A percentile compares a stretch with the other conserved stretches of the same genome.
Conservation (phyloP, 345 rosid species). For the Rhizophora mangle region DNA sequence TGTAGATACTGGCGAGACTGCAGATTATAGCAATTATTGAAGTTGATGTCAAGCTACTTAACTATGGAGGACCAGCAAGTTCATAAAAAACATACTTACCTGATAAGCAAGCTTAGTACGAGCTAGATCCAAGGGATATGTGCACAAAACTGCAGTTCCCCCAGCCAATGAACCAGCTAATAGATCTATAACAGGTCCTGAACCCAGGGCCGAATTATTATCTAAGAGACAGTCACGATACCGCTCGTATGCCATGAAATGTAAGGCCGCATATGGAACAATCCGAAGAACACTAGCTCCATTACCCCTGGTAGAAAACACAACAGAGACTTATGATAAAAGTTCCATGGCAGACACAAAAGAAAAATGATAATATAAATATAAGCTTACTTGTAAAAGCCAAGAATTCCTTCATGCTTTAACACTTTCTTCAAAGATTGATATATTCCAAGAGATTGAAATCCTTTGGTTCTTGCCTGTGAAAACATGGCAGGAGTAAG, state of each 20-base stretch:
- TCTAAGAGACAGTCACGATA: slow-evolving; percentile 86
- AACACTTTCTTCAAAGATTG: slow-evolving; percentile 69
- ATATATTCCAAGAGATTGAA: slow-evolving; percentile 68
- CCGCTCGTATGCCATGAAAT: slow-evolving; percentile 91
- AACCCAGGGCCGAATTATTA: slow-evolving; percentile 61
- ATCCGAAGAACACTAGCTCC: slow-evolving; percentile 96
- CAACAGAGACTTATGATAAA: slow-evolving; percentile 17
- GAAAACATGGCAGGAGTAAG: slow-evolving; percentile 6
- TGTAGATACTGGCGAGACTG: too few relatives aligned
- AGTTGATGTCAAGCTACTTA: too few relatives aligned
- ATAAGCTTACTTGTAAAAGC: slow-evolving; percentile 73
- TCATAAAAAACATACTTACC: slow-evolving; percentile 30
- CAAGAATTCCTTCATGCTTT: slow-evolving; percentile 76
- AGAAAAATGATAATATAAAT: slow-evolving; percentile 6
- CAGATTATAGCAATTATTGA: too few relatives aligned
- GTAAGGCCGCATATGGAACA: slow-evolving; percentile 93
- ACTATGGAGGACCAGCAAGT: too few relatives aligned
- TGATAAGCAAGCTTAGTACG: slow-evolving; percentile 98
- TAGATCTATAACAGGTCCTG: slow-evolving; percentile 87
- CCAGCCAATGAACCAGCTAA: slow-evolving; percentile 95
- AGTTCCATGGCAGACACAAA: not conserved
- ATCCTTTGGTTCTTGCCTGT: slow-evolving; percentile 84
- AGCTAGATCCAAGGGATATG: slow-evolving; percentile 92
- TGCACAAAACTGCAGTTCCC: slow-evolving; percentile 95
- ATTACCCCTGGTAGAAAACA: slow-evolving; percentile 59